A percentile compares a stretch with the other conserved stretches of the same genome.
Evolutionary conservation across 495 filamentous ascomycete genomes (phyloP).

Genomic region (Neurospora pannonica): DNA sequence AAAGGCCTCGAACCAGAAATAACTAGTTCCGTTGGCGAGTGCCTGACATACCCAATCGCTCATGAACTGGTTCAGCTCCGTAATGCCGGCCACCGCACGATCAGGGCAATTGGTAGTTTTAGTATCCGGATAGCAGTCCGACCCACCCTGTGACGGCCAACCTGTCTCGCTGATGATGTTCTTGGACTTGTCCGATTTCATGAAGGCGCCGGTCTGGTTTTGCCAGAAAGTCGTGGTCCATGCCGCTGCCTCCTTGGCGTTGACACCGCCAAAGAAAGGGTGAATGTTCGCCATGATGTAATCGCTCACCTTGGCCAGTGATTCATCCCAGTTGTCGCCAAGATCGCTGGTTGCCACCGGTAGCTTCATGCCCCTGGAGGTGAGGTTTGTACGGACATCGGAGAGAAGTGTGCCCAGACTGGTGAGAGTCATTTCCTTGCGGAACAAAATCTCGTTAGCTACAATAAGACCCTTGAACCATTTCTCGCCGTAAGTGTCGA

Average conservation of each 20-base stretch:
- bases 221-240: conserved; percentile 91
- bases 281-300: conserved; percentile 95
- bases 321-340: conserved; percentile 73
- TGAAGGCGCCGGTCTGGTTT: conserved; percentile 45
- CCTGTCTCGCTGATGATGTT: conserved; percentile 83
- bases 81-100: conserved; percentile 68
- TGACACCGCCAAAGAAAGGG: conserved; percentile 86
- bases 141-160: conserved; percentile 84
- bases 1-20: conserved; percentile 96
- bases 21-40: conserved; percentile 71
- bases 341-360: conserved; percentile 85
- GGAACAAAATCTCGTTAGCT: conserved; percentile 90
- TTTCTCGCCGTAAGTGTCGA: conserved; percentile 55
- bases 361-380: conserved; percentile 51
- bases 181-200: conserved; percentile 47
- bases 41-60: conserved; percentile 74
- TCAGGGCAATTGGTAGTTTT: conserved; percentile 39
- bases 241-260: conserved; percentile 53
- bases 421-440: conserved; percentile 56
- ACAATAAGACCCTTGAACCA: conserved; percentile 81
- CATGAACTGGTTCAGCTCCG: conserved; percentile 83
- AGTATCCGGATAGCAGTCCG: conserved; percentile 52
- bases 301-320: conserved; percentile 61
- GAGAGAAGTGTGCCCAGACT: conserved; percentile 56
- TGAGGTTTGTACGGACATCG: conserved; percentile 63